These are phyloP conservation scores for Penicillium sp. DNA, from an alignment of 2,329 filamentous ascomycete genomes.

Conservation along the genomic window DNA sequence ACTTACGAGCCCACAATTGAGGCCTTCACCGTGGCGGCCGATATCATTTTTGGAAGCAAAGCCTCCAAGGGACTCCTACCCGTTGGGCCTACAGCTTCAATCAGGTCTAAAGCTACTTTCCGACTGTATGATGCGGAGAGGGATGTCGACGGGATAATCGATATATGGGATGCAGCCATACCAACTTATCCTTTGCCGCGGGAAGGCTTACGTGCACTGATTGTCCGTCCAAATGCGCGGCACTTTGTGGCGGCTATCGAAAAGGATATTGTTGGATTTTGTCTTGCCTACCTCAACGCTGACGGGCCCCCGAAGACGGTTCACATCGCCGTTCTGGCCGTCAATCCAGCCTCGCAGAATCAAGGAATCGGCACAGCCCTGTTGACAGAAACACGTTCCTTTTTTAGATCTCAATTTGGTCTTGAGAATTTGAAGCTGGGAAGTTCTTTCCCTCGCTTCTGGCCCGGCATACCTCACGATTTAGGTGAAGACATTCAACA, in stretches of 20 bases:
- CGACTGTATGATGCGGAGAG: constrained; percentile 22
- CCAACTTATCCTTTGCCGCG: constrained; percentile 40
- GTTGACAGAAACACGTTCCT: constrained; percentile 33
- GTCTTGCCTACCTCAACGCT: constrained; percentile 38
- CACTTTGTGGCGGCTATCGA: constrained; percentile 41
- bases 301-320: constrained; percentile 29
- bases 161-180: constrained; percentile 43
- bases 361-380: constrained; percentile 47
- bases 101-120: constrained; percentile 16
- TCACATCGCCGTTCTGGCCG: constrained; percentile 44
- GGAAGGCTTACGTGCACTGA: constrained; percentile 31
- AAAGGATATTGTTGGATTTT: constrained; percentile 40
- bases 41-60: constrained; percentile 44
- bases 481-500: constrained; percentile 38
- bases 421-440: constrained; percentile 31
- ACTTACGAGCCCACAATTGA: constrained; percentile 51
- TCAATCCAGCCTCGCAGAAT: constrained; percentile 37
- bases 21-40: constrained; percentile 45
- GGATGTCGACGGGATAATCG: constrained; percentile 36
- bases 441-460: constrained; percentile 49
- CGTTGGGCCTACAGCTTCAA: constrained; percentile 29
- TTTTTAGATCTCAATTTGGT: constrained; percentile 29
- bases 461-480: constrained; percentile 49
- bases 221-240: constrained; percentile 32
- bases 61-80: constrained; percentile 41